These are phyloP conservation scores for Pleurotus ostreatus DNA, from an alignment of 768 basidiomycete species.

Conservation along the genomic window DNA sequence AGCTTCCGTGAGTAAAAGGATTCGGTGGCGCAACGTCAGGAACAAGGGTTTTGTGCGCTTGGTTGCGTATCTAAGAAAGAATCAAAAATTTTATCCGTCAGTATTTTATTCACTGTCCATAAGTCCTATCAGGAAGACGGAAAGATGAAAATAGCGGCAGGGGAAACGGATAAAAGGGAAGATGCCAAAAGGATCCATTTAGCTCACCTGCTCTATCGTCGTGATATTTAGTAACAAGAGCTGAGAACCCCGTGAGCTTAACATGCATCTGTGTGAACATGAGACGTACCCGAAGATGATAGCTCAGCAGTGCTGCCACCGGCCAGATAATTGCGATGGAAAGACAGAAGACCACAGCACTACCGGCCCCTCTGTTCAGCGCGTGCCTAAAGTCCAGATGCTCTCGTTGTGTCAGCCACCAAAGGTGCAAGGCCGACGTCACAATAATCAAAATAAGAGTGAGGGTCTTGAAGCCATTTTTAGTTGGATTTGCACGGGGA, in stretches of 20 bases:
- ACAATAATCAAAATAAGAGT: slow-evolving; percentile 73
- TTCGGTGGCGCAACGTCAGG: slow-evolving; percentile 70
- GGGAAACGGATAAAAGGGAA: too few species aligned
- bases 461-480: slow-evolving; percentile 44
- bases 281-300: slow-evolving; percentile 78
- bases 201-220: slow-evolving; percentile 89
- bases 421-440: slow-evolving; percentile 82
- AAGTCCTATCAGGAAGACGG: slow-evolving; percentile 10
- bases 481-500: slow-evolving; percentile 3
- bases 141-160: too few species aligned
- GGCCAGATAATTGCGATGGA: slow-evolving; percentile 79
- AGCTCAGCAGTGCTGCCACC: slow-evolving; percentile 70
- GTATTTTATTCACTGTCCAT: not conserved
- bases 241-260: slow-evolving; percentile 17
- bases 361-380: slow-evolving; percentile 60
- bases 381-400: slow-evolving; percentile 41
- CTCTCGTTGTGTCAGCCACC: slow-evolving; percentile 53
- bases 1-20: slow-evolving; percentile 81
- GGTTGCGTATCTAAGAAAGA: slow-evolving; percentile 67
- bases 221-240: slow-evolving; percentile 84
- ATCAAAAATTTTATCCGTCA: slow-evolving; percentile 5
- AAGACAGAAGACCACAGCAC: slow-evolving; percentile 75
- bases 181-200: not conserved
- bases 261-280: not conserved
- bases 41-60: slow-evolving; percentile 70